Evolutionary conservation across 208 protist genomes (phyloP).

Genomic region (Crithidia thermophila): DNA sequence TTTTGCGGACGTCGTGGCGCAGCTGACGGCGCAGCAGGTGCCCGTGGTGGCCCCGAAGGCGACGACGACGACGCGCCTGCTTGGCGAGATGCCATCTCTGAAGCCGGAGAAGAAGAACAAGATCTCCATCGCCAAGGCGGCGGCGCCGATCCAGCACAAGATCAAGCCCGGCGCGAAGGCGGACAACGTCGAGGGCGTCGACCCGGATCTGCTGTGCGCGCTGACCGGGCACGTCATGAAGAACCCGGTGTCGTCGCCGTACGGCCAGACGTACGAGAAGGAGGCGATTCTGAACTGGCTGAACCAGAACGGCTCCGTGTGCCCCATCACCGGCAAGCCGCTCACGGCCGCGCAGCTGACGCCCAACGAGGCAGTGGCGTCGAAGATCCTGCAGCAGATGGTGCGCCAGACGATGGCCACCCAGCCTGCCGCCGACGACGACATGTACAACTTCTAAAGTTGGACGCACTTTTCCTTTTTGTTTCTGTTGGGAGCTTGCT

Average conservation of each 20-base stretch:
- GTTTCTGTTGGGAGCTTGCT: background rate
- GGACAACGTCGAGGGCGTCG: conserved; percentile 61
- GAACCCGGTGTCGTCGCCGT: conserved; percentile 88
- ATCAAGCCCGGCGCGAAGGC: conserved; percentile 38
- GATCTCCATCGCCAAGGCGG: conserved; percentile 77
- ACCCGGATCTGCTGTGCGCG: conserved; percentile 75
- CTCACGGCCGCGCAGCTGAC: conserved; percentile 61
- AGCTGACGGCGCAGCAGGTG: conserved; percentile 38
- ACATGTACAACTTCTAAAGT: conserved; percentile 92
- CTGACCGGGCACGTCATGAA: conserved; percentile 92
- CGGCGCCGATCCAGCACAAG: conserved; percentile 54
- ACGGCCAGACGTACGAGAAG: conserved; percentile 90
- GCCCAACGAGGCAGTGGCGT: conserved; percentile 67
- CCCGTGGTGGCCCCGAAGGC: conserved; percentile 23
- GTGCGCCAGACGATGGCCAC: conserved; percentile 75
- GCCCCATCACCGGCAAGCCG: conserved; percentile 89
- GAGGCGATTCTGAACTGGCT: conserved; percentile 87
- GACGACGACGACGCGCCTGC: conserved; percentile 30
- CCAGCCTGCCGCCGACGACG: conserved; percentile 61
- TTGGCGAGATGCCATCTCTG: conserved; percentile 71
- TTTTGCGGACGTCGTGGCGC: conserved; percentile 52
- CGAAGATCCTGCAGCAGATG: conserved; percentile 83
- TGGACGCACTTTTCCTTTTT: background rate
- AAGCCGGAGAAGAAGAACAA: conserved; percentile 57
- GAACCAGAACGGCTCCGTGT: conserved; percentile 87